Conservation (phyloP, 768 basidiomycete genomes). For the Boletus reticuloceps region DNA sequence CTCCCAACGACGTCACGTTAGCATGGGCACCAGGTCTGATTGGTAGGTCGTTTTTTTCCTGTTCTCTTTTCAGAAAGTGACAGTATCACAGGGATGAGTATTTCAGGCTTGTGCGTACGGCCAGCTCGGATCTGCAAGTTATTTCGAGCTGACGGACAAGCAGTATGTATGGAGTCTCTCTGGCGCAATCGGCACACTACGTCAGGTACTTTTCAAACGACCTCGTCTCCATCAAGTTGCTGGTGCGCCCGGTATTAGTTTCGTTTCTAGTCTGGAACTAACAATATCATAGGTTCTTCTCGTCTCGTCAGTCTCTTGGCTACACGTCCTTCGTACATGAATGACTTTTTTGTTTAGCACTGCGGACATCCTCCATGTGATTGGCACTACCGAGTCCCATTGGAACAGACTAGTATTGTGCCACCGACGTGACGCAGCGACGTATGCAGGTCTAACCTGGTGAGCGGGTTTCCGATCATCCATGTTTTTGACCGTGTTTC, state of each 20-base stretch:
- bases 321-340: neutral
- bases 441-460: conserved; percentile 5
- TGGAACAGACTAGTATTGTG: conserved; percentile 6
- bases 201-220: conserved; percentile 6
- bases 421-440: neutral
- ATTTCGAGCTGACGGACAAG: neutral
- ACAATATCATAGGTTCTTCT: conserved; percentile 4
- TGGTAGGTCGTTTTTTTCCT: neutral
- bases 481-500: neutral
- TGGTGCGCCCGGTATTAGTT: neutral
- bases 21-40: conserved; percentile 13
- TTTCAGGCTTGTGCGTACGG: conserved; percentile 6
- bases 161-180: conserved; percentile 12
- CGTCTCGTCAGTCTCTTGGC: conserved; percentile 5
- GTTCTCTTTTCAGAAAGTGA: neutral
- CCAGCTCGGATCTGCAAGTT: neutral
- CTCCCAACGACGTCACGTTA: neutral
- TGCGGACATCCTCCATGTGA: conserved; percentile 2
- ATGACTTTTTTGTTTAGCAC: conserved; percentile 2
- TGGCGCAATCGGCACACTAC: conserved; percentile 5
- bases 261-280: neutral
- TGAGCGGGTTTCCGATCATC: neutral
- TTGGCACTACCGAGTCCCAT: conserved; percentile 2
- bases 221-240: neutral
- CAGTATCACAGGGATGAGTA: neutral